A percentile compares a stretch with the other conserved stretches of the same genome.
Evolutionary conservation across 768 basidiomycete species (phyloP).

Genomic region (Suillus variegatus): DNA sequence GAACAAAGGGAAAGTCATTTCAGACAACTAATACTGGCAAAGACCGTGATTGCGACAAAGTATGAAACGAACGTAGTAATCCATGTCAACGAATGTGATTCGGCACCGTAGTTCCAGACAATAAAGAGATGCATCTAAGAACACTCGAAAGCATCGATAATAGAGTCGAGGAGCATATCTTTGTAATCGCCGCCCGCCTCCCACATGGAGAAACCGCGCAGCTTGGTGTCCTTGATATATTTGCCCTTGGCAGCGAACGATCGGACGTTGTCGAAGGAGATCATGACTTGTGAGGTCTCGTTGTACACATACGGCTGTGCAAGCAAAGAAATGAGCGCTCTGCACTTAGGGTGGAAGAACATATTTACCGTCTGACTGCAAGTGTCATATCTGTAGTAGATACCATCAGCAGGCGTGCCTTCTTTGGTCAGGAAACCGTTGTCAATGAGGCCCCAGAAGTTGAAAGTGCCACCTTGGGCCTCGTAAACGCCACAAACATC

Average conservation of each 20-base stretch:
- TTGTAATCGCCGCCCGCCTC: slow-evolving; percentile 66
- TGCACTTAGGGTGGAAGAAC: not conserved
- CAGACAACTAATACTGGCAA: not conserved
- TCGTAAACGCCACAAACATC: slow-evolving; percentile 56
- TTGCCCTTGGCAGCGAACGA: slow-evolving; percentile 64
- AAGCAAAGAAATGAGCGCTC: slow-evolving; percentile 9
- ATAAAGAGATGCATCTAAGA: slow-evolving; percentile 24
- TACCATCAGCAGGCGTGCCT: slow-evolving; percentile 39
- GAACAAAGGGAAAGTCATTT: not conserved
- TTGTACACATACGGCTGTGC: slow-evolving; percentile 72
- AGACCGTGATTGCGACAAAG: not conserved
- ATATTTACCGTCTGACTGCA: slow-evolving; percentile 73
- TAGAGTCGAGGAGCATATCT: slow-evolving; percentile 63
- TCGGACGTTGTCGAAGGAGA: slow-evolving; percentile 63
- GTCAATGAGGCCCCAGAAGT: slow-evolving; percentile 61
- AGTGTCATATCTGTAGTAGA: slow-evolving; percentile 56
- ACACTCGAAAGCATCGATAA: slow-evolving; percentile 40
- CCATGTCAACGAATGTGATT: not conserved
- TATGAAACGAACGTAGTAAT: not conserved
- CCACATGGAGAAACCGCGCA: slow-evolving; percentile 75
- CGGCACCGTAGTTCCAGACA: not conserved
- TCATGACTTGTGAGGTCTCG: slow-evolving; percentile 50
- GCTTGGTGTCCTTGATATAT: slow-evolving; percentile 52
- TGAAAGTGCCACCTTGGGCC: slow-evolving; percentile 53
- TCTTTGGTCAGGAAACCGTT: slow-evolving; percentile 49